Conservation (phyloP, 495 filamentous ascomycete species). For the Mycothermus thermophilus region DNA sequence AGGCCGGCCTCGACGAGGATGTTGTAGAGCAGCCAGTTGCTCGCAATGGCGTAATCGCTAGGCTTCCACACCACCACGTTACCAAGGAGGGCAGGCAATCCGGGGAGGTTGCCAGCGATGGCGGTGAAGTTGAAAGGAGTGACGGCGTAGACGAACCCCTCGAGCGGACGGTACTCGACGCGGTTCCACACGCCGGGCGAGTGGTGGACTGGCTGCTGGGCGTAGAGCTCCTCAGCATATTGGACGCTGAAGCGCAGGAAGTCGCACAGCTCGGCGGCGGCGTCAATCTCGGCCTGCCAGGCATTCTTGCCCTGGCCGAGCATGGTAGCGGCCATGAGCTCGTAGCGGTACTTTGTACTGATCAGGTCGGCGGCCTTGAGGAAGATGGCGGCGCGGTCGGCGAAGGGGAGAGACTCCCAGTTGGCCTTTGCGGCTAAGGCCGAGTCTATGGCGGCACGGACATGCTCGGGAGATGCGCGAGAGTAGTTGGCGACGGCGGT, state of each 20-base stretch:
- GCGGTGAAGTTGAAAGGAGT: slow-evolving; percentile 87
- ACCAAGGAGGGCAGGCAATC: slow-evolving; percentile 60
- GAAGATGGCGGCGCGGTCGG: slow-evolving; percentile 84
- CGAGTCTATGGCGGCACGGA: slow-evolving; percentile 60
- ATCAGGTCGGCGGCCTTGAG: slow-evolving; percentile 86
- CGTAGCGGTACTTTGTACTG: slow-evolving; percentile 78
- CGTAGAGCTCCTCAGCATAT: slow-evolving; percentile 77
- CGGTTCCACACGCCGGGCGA: slow-evolving; percentile 70
- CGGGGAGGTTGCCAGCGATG: slow-evolving; percentile 65
- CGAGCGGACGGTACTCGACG: slow-evolving; percentile 67
- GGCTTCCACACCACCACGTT: slow-evolving; percentile 89
- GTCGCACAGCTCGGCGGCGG: slow-evolving; percentile 80
- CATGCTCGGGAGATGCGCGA: slow-evolving; percentile 55
- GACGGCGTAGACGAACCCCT: slow-evolving; percentile 79
- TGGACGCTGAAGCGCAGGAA: slow-evolving; percentile 85
- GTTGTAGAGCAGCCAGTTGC: slow-evolving; percentile 62
- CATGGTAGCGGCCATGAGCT: slow-evolving; percentile 87
- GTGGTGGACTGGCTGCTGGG: slow-evolving; percentile 68
- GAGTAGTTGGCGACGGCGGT: slow-evolving; percentile 67
- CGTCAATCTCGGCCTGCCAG: slow-evolving; percentile 93
- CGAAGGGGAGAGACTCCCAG: slow-evolving; percentile 74
- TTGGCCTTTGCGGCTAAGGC: slow-evolving; percentile 67
- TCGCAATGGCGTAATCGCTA: slow-evolving; percentile 60
- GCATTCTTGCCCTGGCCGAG: slow-evolving; percentile 91
- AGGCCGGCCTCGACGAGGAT: slow-evolving; percentile 82